Conservation (phyloP, 352 stramenopile genomes). For the Globisporangium mamillatum region DNA sequence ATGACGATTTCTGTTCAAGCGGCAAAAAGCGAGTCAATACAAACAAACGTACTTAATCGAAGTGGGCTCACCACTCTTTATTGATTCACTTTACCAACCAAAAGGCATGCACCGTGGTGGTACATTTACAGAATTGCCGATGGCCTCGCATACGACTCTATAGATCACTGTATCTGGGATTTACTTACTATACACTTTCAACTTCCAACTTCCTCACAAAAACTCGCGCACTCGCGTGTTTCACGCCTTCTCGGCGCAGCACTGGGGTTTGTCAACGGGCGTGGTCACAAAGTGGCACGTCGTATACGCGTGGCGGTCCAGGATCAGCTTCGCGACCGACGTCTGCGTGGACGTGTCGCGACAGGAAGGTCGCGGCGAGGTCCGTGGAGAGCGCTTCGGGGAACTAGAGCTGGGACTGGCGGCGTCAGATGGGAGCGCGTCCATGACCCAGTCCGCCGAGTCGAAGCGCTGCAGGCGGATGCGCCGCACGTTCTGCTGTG, state of each 20-base stretch:
- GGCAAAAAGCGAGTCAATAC: neutral
- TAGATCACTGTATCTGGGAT: neutral
- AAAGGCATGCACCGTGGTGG: too few species aligned
- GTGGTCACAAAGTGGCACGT: slow-evolving; percentile 43
- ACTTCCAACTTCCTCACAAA: neutral
- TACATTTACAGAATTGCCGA: neutral
- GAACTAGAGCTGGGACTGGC: neutral
- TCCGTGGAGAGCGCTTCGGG: neutral
- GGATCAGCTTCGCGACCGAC: slow-evolving; percentile 47
- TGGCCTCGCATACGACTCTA: too few species aligned
- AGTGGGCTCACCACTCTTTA: too few species aligned
- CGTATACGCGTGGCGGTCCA: slow-evolving; percentile 59
- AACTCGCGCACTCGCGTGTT: too few species aligned
- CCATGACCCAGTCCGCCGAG: slow-evolving; percentile 67
- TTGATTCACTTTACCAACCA: too few species aligned
- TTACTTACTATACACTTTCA: neutral
- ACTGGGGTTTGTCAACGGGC: slow-evolving; percentile 22
- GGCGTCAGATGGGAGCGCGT: slow-evolving; percentile 9
- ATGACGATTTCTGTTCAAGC: neutral
- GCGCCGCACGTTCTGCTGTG: slow-evolving; percentile 43
- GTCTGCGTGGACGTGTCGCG: slow-evolving; percentile 5
- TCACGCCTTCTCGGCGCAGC: slow-evolving; percentile 25
- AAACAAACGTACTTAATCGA: neutral
- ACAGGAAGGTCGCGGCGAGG: slow-evolving; percentile 10
- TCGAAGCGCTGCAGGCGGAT: slow-evolving; percentile 69